Evolutionary conservation across 257 asterid genomes (phyloP), one percentile per base, ranked within the genome.

Genomic region (Solanum habrochaites): DNA sequence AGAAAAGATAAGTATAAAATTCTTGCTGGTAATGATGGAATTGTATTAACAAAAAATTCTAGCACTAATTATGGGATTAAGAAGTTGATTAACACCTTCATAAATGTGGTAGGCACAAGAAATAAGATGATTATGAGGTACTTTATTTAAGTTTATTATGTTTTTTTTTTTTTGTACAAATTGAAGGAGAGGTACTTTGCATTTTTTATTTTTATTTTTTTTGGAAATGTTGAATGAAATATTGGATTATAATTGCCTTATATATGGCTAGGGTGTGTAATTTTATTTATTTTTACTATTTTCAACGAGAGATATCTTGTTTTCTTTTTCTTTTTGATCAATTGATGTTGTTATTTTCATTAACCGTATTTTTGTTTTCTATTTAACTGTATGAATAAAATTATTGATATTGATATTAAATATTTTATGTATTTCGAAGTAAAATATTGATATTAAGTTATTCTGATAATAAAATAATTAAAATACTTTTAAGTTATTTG

Each of bases 1-100:
- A 91, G 93, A 88, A 90, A 86, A 86, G 92, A 90, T 21, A 91
- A 89, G 91, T 91, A 91, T 71, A 85, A 45, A 31, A 91, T 85
- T 4, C 88, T 91, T 52, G 91, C 91, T 23, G 91, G 91, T 62
- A 90, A 85, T 0, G 93, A 91, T 78, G 93, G 93, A 56, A 56
- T 56, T 56, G 11, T 18, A 14, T 39, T 86, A 2, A 37, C 77
- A 31, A 5, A 86, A 8, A 52, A 11, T 39, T 40, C 80, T 9
- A 74, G 66, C 42, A 81, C 31, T 27, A 83, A 75, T 21, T 75
- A 75, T 77, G 85, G 85, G 78, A 66, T 86, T 25, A 86, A 62
- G 67, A 77, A 86, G 43, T 43, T 77, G 77, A 7, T 74, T 32
- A 20, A 40, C 20, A 18, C 35, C 25, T 75, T 86, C 25, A 42